Base-by-base conservation (phyloP, 2,329 filamentous ascomycete genomes). In the Sporothrix inflata region DNA sequence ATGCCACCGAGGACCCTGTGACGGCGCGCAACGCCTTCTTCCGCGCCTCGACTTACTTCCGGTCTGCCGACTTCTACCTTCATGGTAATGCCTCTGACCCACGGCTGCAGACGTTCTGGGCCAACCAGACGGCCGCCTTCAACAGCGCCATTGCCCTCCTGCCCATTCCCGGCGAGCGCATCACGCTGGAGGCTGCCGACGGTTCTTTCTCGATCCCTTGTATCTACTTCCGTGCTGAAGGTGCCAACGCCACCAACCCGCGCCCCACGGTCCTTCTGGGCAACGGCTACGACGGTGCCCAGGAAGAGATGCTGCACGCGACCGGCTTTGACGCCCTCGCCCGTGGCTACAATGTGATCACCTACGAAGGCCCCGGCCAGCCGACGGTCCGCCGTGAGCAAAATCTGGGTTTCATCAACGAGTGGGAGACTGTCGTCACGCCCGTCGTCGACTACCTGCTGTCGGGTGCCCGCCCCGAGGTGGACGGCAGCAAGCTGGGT, bases 291-390 rank as follows among this genome's bases (percentile, higher is more conserved):
- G 84, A 86, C 71, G 82, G 78, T 4, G 74, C 80, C 0, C 82
- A 84, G 74, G 84, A 85, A 70, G 84, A 85, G 14, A 77, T 81
- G 21, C 82, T 82, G 70, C 83, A 85, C 70, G 63, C 76, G 2
- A 75, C 80, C 27, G 82, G 79, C 11, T 75, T 76, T 14, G 74
- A 80, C 0, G 80, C 79, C 0, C 72, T 84, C 1, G 78, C 79
- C 24, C 79, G 83, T 0, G 84, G 84, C 1, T 83, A 78, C 75
- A 84, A 85, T 69, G 78, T 79, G 40, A 78, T 85, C 11, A 81
- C 81, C 0, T 86, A 83, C 73, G 84, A 86, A 61, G 84, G 84
- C 0, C 84, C 84, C 0, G 84, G 84, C 0, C 84, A 86, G 74
- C 79, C 80, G 3, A 81, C 78, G 0, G 80, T 83, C 1, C 80